Evolutionary conservation across 1,284 basidiomycete species (phyloP).

Genomic region (Sphaerobolus stellatus): DNA sequence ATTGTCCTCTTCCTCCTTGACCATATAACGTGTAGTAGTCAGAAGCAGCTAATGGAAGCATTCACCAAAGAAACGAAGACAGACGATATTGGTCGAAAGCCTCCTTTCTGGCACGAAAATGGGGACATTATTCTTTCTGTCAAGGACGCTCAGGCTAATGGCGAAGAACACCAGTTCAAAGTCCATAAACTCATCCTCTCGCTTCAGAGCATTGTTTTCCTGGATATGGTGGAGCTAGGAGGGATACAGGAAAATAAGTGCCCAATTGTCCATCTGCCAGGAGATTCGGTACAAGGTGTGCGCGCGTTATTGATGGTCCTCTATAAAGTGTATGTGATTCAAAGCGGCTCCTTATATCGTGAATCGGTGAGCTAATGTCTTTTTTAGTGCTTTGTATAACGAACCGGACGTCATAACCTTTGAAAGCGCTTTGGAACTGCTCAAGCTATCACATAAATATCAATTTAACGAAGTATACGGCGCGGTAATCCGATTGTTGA

Average conservation of each 20-base stretch:
- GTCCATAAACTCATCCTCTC: not conserved
- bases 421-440: not conserved
- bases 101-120: not conserved
- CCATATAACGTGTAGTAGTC: no score
- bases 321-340: constrained; percentile 8
- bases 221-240: not conserved
- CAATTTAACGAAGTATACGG: not conserved
- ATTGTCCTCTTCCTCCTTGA: no score
- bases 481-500: not conserved
- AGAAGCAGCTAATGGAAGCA: no score
- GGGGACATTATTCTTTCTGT: constrained; percentile 2
- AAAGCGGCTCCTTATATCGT: no score
- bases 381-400: not conserved
- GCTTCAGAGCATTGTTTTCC: not conserved
- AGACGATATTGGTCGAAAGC: not conserved
- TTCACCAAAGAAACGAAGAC: no score
- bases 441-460: constrained; percentile 3
- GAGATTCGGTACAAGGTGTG: constrained; percentile 2
- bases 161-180: not conserved
- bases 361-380: not conserved
- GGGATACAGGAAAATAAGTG: not conserved
- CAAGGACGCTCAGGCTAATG: not conserved
- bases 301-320: not conserved
- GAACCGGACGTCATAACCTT: not conserved
- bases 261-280: constrained; percentile 2